Base-by-base conservation (phyloP, 208 protist genomes). In the Balamuthia mandrillaris region DNA sequence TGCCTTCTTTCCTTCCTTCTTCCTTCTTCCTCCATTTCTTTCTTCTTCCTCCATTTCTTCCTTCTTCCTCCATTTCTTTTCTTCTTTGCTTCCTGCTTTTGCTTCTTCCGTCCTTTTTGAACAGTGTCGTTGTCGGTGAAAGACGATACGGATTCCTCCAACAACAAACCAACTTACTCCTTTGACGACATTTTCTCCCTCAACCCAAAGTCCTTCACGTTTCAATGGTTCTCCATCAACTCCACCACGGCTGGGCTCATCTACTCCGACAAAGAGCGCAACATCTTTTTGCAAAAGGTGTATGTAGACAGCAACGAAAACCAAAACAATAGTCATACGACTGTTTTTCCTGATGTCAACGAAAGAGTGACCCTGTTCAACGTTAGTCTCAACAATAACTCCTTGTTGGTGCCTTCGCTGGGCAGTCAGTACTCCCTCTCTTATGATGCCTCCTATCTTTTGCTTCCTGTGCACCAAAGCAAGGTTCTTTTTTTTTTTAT, bases 181-280 rank as follows among this genome's bases (percentile, higher is more conserved):
- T 72, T 72, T 27, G 63, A 72, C 24, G 63, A 72, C 21, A 72
- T 72, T 24, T 72, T 72, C 63, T 37, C n/a, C 63, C 21, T 39
- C 63, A 16, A 72, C 63, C 14, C 39, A 14, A 12, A n/a, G 10
- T 12, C 63, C 49, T 12, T 72, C 63, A 5, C 33, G 42, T 4
- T 5, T 16, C 24, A 51, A 41, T 33, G 42, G 63, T 33, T 72
- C 39, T 29, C 63, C 63, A 10, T 18, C 47, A 52, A 18, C 47
- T 18, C 14, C 47, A 52, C 47, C 58, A 27, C 16, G 31, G 24
- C 58, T 41, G 24, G 63, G 21, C 2, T 7, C 63, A 18, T 33
- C 63, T 33, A 0, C 6, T 16, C 63, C 42, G 63, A 72, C 29
- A 72, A 41, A 24, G 49, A 29, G 21, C 39, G 63, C 37, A 72